Evolutionary conservation across 73 alveolate species (phyloP).

Genomic region (Paramecium octaurelia): DNA sequence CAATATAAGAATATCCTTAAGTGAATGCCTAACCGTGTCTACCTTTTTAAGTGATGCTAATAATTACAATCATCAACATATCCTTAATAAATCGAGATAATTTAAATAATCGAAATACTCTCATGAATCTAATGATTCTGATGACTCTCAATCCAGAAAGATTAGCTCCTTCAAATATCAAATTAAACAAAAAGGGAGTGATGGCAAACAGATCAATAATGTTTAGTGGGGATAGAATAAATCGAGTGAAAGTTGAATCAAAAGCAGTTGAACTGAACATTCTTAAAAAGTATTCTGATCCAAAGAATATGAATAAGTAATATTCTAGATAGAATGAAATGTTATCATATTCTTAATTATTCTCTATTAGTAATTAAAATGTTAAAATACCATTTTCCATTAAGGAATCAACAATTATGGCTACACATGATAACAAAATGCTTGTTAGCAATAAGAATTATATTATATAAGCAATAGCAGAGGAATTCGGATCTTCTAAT

Average conservation of each 20-base stretch:
- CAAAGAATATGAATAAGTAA: constrained; percentile 12
- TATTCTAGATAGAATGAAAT: not conserved
- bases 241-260: not conserved
- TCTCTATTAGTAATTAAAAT: not conserved
- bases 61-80: constrained; percentile 19
- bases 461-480: not conserved
- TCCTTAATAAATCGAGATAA: not conserved
- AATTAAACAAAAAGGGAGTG: not conserved
- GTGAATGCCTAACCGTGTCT: constrained; percentile 3
- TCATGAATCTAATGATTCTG: not conserved
- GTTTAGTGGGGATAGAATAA: constrained; percentile 20
- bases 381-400: not conserved
- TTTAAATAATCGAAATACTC: constrained; percentile 13
- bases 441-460: not conserved
- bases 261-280: constrained; percentile 33
- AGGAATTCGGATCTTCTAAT: constrained; percentile 14
- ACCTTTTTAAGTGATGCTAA: not conserved
- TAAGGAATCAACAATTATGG: constrained; percentile 1
- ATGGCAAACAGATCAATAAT: not conserved
- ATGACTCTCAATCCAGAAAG: not conserved
- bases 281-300: not conserved
- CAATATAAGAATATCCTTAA: not conserved
- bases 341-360: not conserved
- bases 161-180: not conserved
- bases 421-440: not conserved